These are phyloP conservation scores for Salix viminalis DNA, from an alignment of 345 rosid species.

Conservation along the genomic window DNA sequence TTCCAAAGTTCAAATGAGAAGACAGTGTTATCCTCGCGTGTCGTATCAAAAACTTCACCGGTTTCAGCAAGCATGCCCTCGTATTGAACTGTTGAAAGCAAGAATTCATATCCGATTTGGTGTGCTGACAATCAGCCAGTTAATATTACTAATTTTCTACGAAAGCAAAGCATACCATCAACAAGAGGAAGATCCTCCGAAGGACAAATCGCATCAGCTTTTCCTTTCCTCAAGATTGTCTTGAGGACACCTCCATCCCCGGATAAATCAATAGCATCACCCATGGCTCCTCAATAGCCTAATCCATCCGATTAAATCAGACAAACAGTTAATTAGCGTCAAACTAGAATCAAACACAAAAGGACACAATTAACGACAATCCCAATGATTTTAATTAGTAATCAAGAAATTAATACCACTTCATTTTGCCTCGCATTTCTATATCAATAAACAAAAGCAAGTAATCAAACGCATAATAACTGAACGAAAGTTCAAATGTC, in stretches of 20 bases:
- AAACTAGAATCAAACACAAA: not conserved
- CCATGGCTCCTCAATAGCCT: slow-evolving; percentile 40
- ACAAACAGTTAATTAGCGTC: not conserved
- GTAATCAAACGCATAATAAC: not conserved
- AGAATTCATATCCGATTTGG: not conserved
- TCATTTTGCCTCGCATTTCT: not conserved
- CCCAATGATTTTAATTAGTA: not conserved
- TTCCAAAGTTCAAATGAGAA: slow-evolving; percentile 86
- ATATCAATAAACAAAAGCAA: not conserved
- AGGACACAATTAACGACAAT: not conserved
- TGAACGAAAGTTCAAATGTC: not conserved
- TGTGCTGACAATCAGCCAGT: not conserved
- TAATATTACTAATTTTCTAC: not conserved
- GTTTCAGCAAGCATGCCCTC: slow-evolving; percentile 80
- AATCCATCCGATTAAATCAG: not conserved
- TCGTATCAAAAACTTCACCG: slow-evolving; percentile 81
- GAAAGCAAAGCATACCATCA: slow-evolving; percentile 74
- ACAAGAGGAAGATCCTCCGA: slow-evolving; percentile 80
- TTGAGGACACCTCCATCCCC: slow-evolving; percentile 84
- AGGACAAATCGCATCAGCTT: slow-evolving; percentile 57
- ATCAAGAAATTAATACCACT: not conserved
- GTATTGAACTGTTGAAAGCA: slow-evolving; percentile 62
- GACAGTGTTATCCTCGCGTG: slow-evolving; percentile 77
- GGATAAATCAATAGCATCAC: slow-evolving; percentile 56
- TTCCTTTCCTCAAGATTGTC: slow-evolving; percentile 55